Base-by-base conservation (phyloP, 2,329 filamentous ascomycete species). In the Ophiostoma angusticollis region DNA sequence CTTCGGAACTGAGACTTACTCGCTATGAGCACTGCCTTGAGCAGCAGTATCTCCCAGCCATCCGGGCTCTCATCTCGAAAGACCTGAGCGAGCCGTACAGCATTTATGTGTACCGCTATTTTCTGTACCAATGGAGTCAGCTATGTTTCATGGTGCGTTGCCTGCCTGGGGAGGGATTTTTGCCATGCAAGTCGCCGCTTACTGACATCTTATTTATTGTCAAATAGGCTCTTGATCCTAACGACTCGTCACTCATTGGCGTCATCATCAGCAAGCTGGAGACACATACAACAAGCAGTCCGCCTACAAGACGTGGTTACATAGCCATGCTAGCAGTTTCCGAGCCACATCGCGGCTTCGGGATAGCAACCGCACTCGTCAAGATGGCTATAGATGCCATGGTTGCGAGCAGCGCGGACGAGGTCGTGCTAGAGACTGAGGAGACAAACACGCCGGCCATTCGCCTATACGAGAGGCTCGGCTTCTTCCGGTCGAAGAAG, bases 101-200 rank as follows among this genome's bases (percentile, higher is more conserved):
- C 62, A 96, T 98, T 57, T 98, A 98, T 64, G 91, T 98, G 42
- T 98, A 96, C 60, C 78, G 91, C 23, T 98, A 98, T 59, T 98
- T 98, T 53, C 67, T 98, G 14, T 94, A 93, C 56, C 86, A 96
- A 71, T 98, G 91, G 91, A 83, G 84, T 5, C 81, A 96, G 54
- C 65, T 98, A n/a, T 98, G 91, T 61, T 96, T 85, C 61, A 84
- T 96, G 78, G 86, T 89, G 62, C 24, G 56, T 38, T 8, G 13
- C 25, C 23, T 24, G 6, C 23, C 23, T n/a, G n/a, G n/a, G n/a
- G n/a, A n/a, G n/a, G n/a, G n/a, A n/a, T 17, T 18, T 16, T n/a
- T n/a, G 16, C 28, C 14, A 18, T 8, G n/a, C 14, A 21, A 3
- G 19, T 30, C 22, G 9, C 19, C 7, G 31, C 3, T 16, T 6